phyloP scores from a whole-genome alignment of 352 stramenopile species.

The Pythium angustatum region DNA sequence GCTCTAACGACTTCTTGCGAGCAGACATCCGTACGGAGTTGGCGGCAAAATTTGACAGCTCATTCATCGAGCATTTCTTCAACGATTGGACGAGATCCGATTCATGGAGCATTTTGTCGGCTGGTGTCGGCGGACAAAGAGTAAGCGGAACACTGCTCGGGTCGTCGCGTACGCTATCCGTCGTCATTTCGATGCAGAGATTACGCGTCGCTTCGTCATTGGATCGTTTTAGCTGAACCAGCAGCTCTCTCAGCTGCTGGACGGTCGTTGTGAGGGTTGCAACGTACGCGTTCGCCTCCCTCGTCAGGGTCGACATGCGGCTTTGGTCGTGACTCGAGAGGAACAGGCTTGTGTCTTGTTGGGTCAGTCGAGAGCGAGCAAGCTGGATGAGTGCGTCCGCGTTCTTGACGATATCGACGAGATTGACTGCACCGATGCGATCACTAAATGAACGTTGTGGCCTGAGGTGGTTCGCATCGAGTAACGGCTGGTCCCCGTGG shows the following conservation, averaged over 20 bases:
- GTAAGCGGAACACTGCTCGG: conserved; percentile 17
- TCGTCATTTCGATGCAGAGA: conserved; percentile 41
- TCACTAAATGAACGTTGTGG: conserved; percentile 24
- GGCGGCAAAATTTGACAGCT: conserved; percentile 38
- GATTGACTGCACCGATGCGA: conserved; percentile 22
- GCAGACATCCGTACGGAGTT: conserved; percentile 34
- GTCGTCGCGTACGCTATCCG: conserved; percentile 22
- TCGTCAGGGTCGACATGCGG: conserved; percentile 20
- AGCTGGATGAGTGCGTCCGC: conserved; percentile 39
- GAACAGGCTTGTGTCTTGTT: conserved; percentile 19
- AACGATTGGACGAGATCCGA: conserved; percentile 47
- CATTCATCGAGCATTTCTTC: conserved; percentile 52
- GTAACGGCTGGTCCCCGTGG: conserved; percentile 37
- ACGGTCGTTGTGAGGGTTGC: conserved; percentile 36
- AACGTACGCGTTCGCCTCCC: conserved; percentile 32
- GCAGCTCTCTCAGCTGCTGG: conserved; percentile 35
- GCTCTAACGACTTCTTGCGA: conserved; percentile 29
- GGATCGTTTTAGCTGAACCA: conserved; percentile 33
- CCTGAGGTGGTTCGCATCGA: conserved; percentile 31
- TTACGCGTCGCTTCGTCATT: conserved; percentile 40
- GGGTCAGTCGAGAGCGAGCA: conserved; percentile 27
- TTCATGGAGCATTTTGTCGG: conserved; percentile 41
- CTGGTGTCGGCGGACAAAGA: conserved; percentile 48
- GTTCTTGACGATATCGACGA: conserved; percentile 39
- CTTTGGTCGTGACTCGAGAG: conserved; percentile 20